These are phyloP conservation scores for Acanthamoeba royreba DNA, from an alignment of 208 protist genomes.

Conservation along the genomic window DNA sequence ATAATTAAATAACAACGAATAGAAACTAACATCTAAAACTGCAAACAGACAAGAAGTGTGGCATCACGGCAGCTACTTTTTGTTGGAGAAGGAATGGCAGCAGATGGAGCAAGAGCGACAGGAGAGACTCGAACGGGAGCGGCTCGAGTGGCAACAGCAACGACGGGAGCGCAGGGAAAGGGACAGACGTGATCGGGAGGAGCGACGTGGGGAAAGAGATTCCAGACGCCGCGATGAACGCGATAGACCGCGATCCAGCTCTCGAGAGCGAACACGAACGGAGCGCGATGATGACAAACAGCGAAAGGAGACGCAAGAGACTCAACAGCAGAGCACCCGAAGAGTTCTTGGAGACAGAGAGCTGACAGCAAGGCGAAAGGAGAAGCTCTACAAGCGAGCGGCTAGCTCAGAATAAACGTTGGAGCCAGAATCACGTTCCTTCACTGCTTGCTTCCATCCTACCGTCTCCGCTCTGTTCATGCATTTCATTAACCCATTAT, in stretches of 20 bases:
- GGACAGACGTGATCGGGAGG: too few species aligned
- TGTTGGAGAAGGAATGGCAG: background rate
- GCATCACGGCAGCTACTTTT: background rate
- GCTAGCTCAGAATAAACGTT: background rate
- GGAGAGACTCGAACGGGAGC: background rate
- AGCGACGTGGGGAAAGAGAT: too few species aligned
- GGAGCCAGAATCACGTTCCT: background rate
- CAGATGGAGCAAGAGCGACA: background rate
- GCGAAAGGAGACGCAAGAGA: too few species aligned
- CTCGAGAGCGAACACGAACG: too few species aligned
- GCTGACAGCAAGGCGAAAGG: too few species aligned
- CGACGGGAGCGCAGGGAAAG: background rate
- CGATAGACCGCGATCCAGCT: too few species aligned
- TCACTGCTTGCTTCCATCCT: slow-evolving; percentile 35
- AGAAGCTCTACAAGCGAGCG: background rate
- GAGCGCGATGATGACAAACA: too few species aligned
- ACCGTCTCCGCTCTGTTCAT: background rate
- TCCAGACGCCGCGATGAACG: too few species aligned
- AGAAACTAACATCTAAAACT: background rate
- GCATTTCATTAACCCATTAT: background rate
- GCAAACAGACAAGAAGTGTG: background rate
- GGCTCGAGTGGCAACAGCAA: background rate
- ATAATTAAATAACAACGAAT: background rate
- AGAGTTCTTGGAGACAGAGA: too few species aligned
- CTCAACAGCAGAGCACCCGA: too few species aligned